Percentiles rank a stretch among this genome's conserved stretches.
These are phyloP conservation scores for Cephalotrichum gorgonifer DNA, from an alignment of 2,329 filamentous ascomycete genomes.

Conservation along the genomic window DNA sequence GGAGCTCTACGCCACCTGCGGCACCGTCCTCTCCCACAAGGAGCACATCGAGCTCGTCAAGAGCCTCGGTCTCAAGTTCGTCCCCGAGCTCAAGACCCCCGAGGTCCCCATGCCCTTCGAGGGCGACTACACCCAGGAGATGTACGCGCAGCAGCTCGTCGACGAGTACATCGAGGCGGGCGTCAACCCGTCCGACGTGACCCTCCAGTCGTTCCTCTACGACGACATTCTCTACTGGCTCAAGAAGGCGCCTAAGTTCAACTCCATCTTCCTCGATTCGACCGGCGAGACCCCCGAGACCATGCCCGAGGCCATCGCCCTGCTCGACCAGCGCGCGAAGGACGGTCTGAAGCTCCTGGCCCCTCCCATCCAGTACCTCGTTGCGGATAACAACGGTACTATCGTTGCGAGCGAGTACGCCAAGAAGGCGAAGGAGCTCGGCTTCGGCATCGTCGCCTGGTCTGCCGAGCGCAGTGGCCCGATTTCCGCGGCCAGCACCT, in stretches of 20 bases:
- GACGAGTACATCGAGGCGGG: slow-evolving; percentile 44
- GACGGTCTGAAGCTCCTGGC: slow-evolving; percentile 53
- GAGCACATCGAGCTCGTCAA: slow-evolving; percentile 53
- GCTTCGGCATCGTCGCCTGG: slow-evolving; percentile 58
- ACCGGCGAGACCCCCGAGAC: slow-evolving; percentile 42
- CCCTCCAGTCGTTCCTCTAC: slow-evolving; percentile 56
- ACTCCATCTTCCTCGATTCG: slow-evolving; percentile 57
- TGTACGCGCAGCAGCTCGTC: slow-evolving; percentile 55
- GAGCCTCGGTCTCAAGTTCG: slow-evolving; percentile 49
- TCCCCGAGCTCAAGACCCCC: slow-evolving; percentile 57
- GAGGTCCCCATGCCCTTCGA: slow-evolving; percentile 61
- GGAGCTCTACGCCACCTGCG: slow-evolving; percentile 55
- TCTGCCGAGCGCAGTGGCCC: slow-evolving; percentile 56
- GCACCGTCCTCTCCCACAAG: slow-evolving; percentile 47
- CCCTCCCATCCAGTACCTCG: slow-evolving; percentile 52
- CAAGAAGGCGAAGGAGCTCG: slow-evolving; percentile 45
- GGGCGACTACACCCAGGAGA: slow-evolving; percentile 51
- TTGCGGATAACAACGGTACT: slow-evolving; percentile 34
- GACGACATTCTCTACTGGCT: slow-evolving; percentile 59
- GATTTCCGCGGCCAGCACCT: slow-evolving; percentile 39
- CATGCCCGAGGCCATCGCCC: slow-evolving; percentile 42
- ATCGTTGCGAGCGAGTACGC: slow-evolving; percentile 58
- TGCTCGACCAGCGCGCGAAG: slow-evolving; percentile 42
- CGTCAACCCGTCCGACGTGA: slow-evolving; percentile 44
- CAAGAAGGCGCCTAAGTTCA: slow-evolving; percentile 47